Conservation (phyloP, 192 early-diverging fungal genomes). For the Gryganskiella cystojenkinii region DNA sequence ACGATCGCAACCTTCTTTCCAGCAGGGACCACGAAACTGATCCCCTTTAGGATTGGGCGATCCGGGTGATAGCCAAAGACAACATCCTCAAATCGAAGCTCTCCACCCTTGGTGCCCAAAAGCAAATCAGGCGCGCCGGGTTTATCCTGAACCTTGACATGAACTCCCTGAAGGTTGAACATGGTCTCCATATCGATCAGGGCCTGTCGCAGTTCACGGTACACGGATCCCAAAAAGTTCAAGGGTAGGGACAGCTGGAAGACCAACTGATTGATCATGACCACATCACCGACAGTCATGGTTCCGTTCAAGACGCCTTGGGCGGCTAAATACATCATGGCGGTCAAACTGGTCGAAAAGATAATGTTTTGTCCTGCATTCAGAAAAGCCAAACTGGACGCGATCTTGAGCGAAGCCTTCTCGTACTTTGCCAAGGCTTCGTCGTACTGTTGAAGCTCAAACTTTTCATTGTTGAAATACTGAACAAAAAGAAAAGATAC, state of each 20-base stretch:
- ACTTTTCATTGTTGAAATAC: slow-evolving; percentile 89
- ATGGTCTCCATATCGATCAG: slow-evolving; percentile 98
- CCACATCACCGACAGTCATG: slow-evolving; percentile 96
- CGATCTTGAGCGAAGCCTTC: slow-evolving; percentile 90
- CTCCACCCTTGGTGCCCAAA: slow-evolving; percentile 72
- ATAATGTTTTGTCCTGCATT: slow-evolving; percentile 98
- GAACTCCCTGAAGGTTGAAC: slow-evolving; percentile 81
- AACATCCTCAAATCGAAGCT: slow-evolving; percentile 90
- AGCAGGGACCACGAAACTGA: slow-evolving; percentile 85
- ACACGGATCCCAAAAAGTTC: slow-evolving; percentile 98
- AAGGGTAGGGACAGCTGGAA: slow-evolving; percentile 98
- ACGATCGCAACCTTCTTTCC: slow-evolving; percentile 93
- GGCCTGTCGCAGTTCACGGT: slow-evolving; percentile 94
- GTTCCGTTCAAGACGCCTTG: slow-evolving; percentile 80
- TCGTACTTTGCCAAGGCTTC: slow-evolving; percentile 91
- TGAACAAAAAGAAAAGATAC: neutral
- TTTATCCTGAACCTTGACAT: slow-evolving; percentile 61
- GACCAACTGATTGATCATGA: slow-evolving; percentile 98
- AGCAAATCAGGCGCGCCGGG: slow-evolving; percentile 61
- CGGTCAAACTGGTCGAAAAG: slow-evolving; percentile 91
- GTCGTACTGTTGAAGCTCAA: slow-evolving; percentile 92
- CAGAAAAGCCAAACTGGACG: slow-evolving; percentile 87
- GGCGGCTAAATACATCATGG: slow-evolving; percentile 97
- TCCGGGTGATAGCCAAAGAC: slow-evolving; percentile 88
- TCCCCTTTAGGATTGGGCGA: slow-evolving; percentile 63